Evolutionary conservation across 495 filamentous ascomycete species (phyloP).

Genomic region (Penicilliopsis zonata): DNA sequence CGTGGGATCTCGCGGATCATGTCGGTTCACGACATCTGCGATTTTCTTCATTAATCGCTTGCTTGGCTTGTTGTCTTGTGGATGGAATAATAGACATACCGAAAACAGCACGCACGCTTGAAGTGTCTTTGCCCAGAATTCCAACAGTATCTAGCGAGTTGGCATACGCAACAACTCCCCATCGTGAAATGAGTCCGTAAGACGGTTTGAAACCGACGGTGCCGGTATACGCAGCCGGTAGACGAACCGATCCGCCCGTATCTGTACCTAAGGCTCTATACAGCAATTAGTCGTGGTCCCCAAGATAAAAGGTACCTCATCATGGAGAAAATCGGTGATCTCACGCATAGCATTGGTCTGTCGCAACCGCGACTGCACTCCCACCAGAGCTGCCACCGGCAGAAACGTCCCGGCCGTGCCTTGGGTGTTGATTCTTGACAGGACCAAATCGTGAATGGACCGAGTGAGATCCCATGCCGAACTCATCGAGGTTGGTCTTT

Average conservation of each 20-base stretch:
- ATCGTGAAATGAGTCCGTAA: constrained; percentile 71
- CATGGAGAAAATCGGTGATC: constrained; percentile 5
- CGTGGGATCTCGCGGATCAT: constrained; percentile 72
- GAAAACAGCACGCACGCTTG: constrained; percentile 41
- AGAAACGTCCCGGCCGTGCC: constrained; percentile 35
- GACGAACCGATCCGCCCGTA: constrained; percentile 83
- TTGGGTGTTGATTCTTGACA: constrained; percentile 36
- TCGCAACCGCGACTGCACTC: constrained; percentile 76
- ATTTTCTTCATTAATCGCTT: not conserved
- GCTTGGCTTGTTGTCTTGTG: not conserved
- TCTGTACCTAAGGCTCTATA: constrained; percentile 77
- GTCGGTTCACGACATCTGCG: constrained; percentile 36
- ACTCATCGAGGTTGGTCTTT: constrained; percentile 94
- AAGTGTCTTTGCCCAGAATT: constrained; percentile 46
- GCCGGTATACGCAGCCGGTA: constrained; percentile 86
- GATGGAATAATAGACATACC: constrained; percentile 17
- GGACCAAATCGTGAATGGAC: constrained; percentile 59
- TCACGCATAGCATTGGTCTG: constrained; percentile 53
- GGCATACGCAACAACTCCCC: constrained; percentile 89
- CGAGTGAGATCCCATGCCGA: constrained; percentile 95
- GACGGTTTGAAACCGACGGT: constrained; percentile 88
- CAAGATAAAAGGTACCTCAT: too few species aligned
- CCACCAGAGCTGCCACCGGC: constrained; percentile 91
- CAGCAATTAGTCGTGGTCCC: not conserved
- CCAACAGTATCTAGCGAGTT: constrained; percentile 95